Conservation (phyloP, 1,284 basidiomycete species). For the Anthracocystis panici-leucophaei region DNA sequence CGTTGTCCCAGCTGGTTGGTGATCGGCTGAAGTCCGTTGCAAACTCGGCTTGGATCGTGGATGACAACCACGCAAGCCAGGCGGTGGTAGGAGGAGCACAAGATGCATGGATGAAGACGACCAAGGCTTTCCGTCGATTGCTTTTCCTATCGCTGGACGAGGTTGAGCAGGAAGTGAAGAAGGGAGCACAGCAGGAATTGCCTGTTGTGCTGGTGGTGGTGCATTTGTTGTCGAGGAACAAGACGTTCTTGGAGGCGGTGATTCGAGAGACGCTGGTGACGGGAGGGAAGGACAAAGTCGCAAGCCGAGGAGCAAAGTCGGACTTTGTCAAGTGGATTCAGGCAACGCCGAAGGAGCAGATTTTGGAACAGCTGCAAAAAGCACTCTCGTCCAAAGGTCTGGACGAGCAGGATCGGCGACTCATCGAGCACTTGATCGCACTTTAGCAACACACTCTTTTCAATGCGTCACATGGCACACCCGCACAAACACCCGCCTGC, state of each 20-base stretch:
- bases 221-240: slow-evolving; percentile 15
- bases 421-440: background rate
- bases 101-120: slow-evolving; percentile 2
- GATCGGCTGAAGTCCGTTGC: background rate
- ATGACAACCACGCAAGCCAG: background rate
- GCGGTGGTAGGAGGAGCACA: background rate
- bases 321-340: slow-evolving; percentile 9
- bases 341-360: too few relatives aligned
- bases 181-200: background rate
- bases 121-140: slow-evolving; percentile 22
- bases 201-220: slow-evolving; percentile 9
- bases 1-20: slow-evolving; percentile 69
- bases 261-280: background rate
- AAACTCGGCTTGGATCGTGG: background rate
- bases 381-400: background rate
- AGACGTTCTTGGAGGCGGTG: background rate
- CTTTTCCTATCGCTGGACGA: slow-evolving; percentile 20
- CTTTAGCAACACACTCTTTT: too few relatives aligned
- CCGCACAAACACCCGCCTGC: background rate
- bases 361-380: background rate
- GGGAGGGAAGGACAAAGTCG: background rate
- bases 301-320: background rate
- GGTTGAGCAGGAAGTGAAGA: slow-evolving; percentile 6
- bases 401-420: background rate
- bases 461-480: background rate